Conservation (phyloP, 495 filamentous ascomycete species). For the Aspergillus bridgeri region DNA sequence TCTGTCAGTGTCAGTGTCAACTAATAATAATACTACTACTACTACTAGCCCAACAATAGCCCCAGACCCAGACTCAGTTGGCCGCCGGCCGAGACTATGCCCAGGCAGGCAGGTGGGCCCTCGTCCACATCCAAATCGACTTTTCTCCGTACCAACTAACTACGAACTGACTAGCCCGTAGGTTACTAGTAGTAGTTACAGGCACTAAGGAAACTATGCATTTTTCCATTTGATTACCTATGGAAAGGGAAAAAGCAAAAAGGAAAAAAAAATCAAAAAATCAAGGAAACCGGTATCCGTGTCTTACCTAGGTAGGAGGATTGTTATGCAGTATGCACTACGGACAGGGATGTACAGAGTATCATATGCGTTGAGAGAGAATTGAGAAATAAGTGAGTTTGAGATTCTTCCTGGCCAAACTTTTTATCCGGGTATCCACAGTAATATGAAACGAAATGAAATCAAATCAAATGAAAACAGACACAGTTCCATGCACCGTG, state of each 20-base stretch:
- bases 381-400: not conserved
- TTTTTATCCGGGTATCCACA: constrained; percentile 12
- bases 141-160: not conserved
- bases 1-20: too few species aligned
- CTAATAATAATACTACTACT: too few species aligned
- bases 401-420: constrained; percentile 1
- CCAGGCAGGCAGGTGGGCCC: not conserved
- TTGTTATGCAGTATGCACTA: not conserved
- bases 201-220: too few species aligned
- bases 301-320: too few species aligned
- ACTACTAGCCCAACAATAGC: too few species aligned
- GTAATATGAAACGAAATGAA: not conserved
- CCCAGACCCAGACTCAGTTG: too few species aligned
- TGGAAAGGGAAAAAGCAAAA: not conserved
- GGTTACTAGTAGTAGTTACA: too few species aligned
- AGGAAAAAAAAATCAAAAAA: too few species aligned
- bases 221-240: not conserved
- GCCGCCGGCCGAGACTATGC: not conserved
- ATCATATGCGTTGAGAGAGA: not conserved
- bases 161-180: too few species aligned
- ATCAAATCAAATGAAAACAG: too few species aligned
- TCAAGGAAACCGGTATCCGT: not conserved
- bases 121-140: not conserved
- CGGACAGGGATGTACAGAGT: not conserved
- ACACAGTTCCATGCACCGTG: not conserved